These are phyloP conservation scores for Chaetomium sp. DNA, from an alignment of 2,329 filamentous ascomycete species.

Conservation along the genomic window DNA sequence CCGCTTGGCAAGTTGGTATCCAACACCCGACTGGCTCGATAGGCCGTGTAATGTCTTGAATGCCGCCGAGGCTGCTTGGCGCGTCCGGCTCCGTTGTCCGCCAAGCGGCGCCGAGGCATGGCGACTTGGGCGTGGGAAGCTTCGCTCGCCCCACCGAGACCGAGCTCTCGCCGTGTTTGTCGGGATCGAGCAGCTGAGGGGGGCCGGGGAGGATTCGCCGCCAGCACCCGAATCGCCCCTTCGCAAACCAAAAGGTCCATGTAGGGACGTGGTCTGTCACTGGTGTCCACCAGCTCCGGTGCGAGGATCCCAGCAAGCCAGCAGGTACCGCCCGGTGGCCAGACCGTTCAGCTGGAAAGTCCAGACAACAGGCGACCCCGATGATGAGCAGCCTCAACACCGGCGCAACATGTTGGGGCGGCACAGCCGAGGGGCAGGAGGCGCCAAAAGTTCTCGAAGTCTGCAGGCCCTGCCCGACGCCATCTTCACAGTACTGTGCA, in stretches of 20 bases:
- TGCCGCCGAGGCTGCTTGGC: conserved; percentile 14
- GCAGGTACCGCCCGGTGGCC: background rate
- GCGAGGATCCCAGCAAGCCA: background rate
- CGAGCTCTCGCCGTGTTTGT: conserved; percentile 22
- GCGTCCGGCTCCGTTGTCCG: background rate
- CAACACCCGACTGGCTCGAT: conserved; percentile 14
- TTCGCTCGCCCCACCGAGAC: conserved; percentile 11
- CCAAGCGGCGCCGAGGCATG: conserved; percentile 22
- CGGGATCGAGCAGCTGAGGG: conserved; percentile 11
- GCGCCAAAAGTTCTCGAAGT: background rate
- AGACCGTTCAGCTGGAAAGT: background rate
- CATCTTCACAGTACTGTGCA: too few species aligned
- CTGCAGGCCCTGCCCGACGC: background rate
- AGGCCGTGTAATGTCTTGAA: conserved; percentile 5
- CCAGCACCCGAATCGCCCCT: background rate
- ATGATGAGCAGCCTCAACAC: background rate
- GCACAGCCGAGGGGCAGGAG: background rate
- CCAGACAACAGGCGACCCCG: background rate
- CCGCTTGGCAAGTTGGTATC: conserved; percentile 22
- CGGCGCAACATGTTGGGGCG: background rate
- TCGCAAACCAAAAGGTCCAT: background rate
- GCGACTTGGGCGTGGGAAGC: conserved; percentile 9
- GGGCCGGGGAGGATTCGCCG: conserved; percentile 7
- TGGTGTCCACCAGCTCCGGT: background rate
- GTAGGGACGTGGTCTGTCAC: conserved; percentile 1